Conservation (phyloP, 2,329 filamentous ascomycete species). For the Thelonectria discophora region DNA sequence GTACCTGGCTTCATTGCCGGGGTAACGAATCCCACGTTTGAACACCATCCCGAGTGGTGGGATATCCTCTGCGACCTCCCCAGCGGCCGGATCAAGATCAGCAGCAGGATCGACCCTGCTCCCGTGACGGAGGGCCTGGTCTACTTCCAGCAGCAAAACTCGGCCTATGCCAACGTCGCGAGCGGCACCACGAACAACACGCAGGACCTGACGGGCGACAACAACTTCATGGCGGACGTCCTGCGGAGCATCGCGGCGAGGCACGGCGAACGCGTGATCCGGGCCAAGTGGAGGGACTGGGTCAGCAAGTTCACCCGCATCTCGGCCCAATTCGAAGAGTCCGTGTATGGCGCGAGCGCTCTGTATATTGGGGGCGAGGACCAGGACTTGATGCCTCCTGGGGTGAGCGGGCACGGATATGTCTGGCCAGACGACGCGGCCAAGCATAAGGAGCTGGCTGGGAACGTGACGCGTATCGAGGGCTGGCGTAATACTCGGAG, state of each 20-base stretch:
- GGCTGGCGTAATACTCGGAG: constrained; percentile 96
- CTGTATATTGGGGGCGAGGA: constrained; percentile 86
- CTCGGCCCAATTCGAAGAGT: constrained; percentile 93
- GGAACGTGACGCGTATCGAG: constrained; percentile 92
- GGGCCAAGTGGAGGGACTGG: constrained; percentile 94
- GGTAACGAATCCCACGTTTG: constrained; percentile 96
- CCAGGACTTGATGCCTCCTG: constrained; percentile 64
- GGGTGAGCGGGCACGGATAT: constrained; percentile 85
- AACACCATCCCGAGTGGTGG: constrained; percentile 97
- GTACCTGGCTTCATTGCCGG: constrained; percentile 98
- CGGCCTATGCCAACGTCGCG: constrained; percentile 61
- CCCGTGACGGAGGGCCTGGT: constrained; percentile 83
- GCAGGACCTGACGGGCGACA: constrained; percentile 83
- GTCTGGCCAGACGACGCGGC: constrained; percentile 89
- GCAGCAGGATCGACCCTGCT: constrained; percentile 82
- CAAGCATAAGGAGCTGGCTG: constrained; percentile 86
- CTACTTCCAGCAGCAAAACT: constrained; percentile 87
- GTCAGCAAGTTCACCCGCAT: constrained; percentile 94
- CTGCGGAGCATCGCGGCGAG: constrained; percentile 83
- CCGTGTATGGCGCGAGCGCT: constrained; percentile 91
- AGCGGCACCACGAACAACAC: constrained; percentile 52
- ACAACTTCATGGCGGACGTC: constrained; percentile 87
- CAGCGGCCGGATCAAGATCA: constrained; percentile 93
- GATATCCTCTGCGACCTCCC: constrained; percentile 94
- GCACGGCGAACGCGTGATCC: constrained; percentile 88